These are phyloP conservation scores for Dictyostelium discoideum DNA, from an alignment of 78 protist genomes.

Conservation along the genomic window DNA sequence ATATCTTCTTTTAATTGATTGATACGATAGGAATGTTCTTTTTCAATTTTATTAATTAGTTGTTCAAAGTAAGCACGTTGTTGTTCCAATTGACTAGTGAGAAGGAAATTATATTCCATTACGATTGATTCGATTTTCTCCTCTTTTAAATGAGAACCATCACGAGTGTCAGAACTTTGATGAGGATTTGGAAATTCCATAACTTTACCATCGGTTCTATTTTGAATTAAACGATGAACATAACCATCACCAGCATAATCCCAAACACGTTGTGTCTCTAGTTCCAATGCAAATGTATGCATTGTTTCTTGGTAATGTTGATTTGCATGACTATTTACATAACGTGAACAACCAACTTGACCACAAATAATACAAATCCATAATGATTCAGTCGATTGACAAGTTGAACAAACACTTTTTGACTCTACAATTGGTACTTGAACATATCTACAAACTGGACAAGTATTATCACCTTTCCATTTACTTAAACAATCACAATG, in stretches of 20 bases:
- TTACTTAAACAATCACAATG: constrained; percentile 85
- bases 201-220: constrained; percentile 90
- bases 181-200: constrained; percentile 92
- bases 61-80: constrained; percentile 87
- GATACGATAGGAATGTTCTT: neutral
- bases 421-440: constrained; percentile 71
- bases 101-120: constrained; percentile 86
- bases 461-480: constrained; percentile 78
- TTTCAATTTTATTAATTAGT: constrained; percentile 64
- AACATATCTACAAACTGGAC: constrained; percentile 89
- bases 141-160: constrained; percentile 85
- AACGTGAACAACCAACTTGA: constrained; percentile 91
- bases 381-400: constrained; percentile 82
- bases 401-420: constrained; percentile 48
- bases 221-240: constrained; percentile 89
- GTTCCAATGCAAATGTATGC: constrained; percentile 93
- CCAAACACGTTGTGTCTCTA: constrained; percentile 96
- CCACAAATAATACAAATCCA: constrained; percentile 97
- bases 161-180: constrained; percentile 94
- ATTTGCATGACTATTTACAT: constrained; percentile 89
- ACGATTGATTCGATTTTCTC: constrained; percentile 85
- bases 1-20: constrained; percentile 39
- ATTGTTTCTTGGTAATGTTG: constrained; percentile 89
- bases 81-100: constrained; percentile 87
- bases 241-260: constrained; percentile 96